Evolutionary conservation across 2,329 filamentous ascomycete genomes (phyloP).

Genomic region (Exophiala dermatitidis): DNA sequence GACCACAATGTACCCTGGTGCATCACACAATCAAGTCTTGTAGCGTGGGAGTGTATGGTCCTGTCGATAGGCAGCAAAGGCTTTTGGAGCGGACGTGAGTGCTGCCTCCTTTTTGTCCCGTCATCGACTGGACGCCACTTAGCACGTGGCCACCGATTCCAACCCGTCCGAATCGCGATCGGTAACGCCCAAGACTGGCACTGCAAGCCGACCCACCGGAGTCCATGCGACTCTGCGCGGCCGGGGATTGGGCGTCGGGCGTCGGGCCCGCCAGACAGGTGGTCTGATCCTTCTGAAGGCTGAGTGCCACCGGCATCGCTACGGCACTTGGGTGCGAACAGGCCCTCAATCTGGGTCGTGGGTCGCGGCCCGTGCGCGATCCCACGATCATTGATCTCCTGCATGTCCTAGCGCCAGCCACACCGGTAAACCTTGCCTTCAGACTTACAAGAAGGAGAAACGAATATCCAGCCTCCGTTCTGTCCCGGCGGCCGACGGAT

Average conservation of each 20-base stretch:
- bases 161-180: slow-evolving; percentile 10
- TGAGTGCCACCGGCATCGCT: background rate
- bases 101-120: background rate
- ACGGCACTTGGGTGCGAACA: background rate
- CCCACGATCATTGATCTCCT: slow-evolving; percentile 14
- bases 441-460: no score
- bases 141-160: slow-evolving; percentile 17
- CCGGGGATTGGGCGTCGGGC: background rate
- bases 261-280: background rate
- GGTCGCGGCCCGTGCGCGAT: slow-evolving; percentile 1
- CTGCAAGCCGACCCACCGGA: background rate
- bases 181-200: background rate
- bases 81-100: no score
- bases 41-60: no score
- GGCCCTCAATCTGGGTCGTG: slow-evolving; percentile 10
- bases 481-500: background rate
- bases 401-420: slow-evolving; percentile 7
- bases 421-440: background rate
- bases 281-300: background rate
- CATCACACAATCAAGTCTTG: no score
- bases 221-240: background rate
- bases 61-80: no score
- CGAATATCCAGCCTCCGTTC: slow-evolving; percentile 1
- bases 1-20: no score
- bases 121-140: slow-evolving; percentile 11